phyloP scores from a whole-genome alignment of 2,329 filamentous ascomycete genomes.

The Cladophialophora chaetospira region DNA sequence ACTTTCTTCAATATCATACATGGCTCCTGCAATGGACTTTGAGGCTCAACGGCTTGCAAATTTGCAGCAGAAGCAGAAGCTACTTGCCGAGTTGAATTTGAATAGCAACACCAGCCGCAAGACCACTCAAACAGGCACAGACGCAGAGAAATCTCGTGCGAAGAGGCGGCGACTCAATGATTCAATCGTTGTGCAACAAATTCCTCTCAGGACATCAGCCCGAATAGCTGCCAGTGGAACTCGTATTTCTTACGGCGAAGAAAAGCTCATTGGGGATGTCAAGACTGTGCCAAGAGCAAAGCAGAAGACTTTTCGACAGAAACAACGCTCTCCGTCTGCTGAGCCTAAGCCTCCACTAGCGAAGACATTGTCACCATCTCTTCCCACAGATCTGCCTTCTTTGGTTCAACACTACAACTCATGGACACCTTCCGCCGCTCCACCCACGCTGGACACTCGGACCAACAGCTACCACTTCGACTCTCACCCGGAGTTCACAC shows the following conservation, averaged over 20 bases:
- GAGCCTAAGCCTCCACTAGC: not conserved
- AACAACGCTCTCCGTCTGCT: not conserved
- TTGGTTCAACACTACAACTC: conserved; percentile 45
- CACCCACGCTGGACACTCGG: conserved; percentile 45
- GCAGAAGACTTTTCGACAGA: not conserved
- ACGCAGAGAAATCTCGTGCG: conserved; percentile 26
- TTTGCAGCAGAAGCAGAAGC: conserved; percentile 53
- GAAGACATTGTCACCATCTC: not conserved
- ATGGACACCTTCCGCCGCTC: conserved; percentile 45
- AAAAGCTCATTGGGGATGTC: not conserved
- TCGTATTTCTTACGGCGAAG: conserved; percentile 41
- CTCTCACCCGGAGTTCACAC: conserved; percentile 49
- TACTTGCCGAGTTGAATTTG: conserved; percentile 53
- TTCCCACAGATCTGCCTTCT: conserved; percentile 26
- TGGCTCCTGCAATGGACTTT: conserved; percentile 38
- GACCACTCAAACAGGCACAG: not conserved
- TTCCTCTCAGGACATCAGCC: conserved; percentile 50
- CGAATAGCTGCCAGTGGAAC: conserved; percentile 47
- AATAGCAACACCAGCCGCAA: conserved; percentile 18
- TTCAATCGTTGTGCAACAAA: conserved; percentile 12
- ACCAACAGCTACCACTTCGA: conserved; percentile 51
- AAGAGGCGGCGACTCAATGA: conserved; percentile 46
- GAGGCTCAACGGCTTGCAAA: conserved; percentile 51
- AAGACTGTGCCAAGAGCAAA: conserved; percentile 25
- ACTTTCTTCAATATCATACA: not conserved